phyloP scores from a whole-genome alignment of 805 yeast species.

The Peterozyma xylosa region DNA sequence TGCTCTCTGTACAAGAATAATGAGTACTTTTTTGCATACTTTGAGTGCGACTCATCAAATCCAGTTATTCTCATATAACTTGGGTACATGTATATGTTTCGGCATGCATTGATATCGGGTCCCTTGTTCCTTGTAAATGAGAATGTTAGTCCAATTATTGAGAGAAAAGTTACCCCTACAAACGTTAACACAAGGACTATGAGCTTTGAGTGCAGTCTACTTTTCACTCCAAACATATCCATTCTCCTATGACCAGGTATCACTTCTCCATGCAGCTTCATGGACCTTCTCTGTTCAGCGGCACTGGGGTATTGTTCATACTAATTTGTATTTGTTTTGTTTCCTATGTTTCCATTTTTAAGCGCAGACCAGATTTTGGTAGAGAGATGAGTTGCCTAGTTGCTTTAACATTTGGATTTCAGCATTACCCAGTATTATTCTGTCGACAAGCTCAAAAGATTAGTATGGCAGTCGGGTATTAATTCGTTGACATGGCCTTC shows the following conservation, averaged over 20 bases:
- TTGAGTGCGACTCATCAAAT: slow-evolving; percentile 64
- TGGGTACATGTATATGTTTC: slow-evolving; percentile 74
- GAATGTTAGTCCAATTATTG: slow-evolving; percentile 7
- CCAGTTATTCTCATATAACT: slow-evolving; percentile 69
- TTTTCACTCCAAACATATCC: too few relatives aligned
- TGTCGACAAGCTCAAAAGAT: too few relatives aligned
- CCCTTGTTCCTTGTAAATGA: neutral
- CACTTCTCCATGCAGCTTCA: neutral
- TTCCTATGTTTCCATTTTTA: too few relatives aligned
- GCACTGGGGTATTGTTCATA: slow-evolving; percentile 5
- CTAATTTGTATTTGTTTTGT: too few relatives aligned
- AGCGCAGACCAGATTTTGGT: too few relatives aligned
- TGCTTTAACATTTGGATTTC: too few relatives aligned
- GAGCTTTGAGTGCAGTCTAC: neutral
- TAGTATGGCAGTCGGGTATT: too few relatives aligned
- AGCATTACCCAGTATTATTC: too few relatives aligned
- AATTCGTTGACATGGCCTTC: too few relatives aligned
- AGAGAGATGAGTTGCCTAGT: too few relatives aligned
- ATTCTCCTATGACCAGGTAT: neutral
- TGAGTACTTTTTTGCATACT: slow-evolving; percentile 76
- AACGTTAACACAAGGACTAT: slow-evolving; percentile 1
- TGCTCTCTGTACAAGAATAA: slow-evolving; percentile 83
- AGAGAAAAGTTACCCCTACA: slow-evolving; percentile 7
- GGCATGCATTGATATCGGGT: slow-evolving; percentile 35
- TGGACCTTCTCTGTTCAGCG: neutral